Evolutionary conservation across 139 green algal species (phyloP), one percentile per base, ranked within the genome.

Genomic region (Prasinococcaceae sp.): DNA sequence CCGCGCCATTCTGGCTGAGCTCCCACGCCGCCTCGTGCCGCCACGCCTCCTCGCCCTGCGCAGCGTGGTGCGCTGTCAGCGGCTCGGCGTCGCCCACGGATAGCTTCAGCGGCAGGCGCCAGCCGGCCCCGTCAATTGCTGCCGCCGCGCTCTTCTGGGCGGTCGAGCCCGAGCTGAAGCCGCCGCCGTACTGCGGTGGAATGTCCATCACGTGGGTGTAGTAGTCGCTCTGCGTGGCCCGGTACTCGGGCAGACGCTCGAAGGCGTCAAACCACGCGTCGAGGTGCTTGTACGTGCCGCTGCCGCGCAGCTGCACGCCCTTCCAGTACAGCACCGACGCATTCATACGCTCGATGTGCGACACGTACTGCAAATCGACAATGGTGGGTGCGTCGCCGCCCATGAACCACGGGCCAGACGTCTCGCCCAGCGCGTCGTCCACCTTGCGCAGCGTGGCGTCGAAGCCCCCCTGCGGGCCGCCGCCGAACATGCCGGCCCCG

Each of bases 171-270:
- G n/a, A n/a, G n/a, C n/a, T n/a, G 26, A 56, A 55, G 16, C 61
- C 55, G 1, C 42, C 53, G 4, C 61, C 61, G 29, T 62, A 59
- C 30, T 69, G 61, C 2, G 61, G 61, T 9, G 61, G 61, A 19
- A 69, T 59, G 42, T 69, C 54, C 44, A 51, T 47, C 6, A 60
- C 41, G 28, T 69, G 61, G 6, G 61, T 69, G 53, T 69, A 61
- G 56, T 56, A 69, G 50, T 69, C 61, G 1, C 14, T 36, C 35
- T 69, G 54, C 1, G 45, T 64, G 6, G 50, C 61, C 28, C 20
- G 14, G 38, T 69, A 69, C 16, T 44, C 50, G n/a, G 44, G 41
- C 14, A 44, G 24, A 2, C 30, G 8, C 33, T 69, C 61, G 22
- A 69, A 62, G 14, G 61, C 61, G 19, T 43, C 36, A 25, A 69